Conservation (phyloP, 1,284 basidiomycete genomes). For the Apiotrichum laibachii region DNA sequence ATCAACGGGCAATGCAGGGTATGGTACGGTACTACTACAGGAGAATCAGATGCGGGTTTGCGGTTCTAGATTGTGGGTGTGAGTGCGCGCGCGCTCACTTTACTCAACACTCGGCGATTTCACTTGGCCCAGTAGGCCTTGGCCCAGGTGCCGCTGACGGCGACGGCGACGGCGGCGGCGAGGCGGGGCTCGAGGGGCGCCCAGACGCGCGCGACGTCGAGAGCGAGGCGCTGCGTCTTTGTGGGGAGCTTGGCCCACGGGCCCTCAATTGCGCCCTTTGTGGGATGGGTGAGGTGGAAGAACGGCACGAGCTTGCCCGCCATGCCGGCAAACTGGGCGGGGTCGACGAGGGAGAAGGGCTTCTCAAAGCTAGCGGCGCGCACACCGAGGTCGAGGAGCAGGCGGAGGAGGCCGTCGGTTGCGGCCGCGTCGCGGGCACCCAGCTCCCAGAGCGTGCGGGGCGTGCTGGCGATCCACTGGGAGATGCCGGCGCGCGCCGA, state of each 20-base stretch:
- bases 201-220: constrained; percentile 55
- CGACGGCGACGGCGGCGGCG: constrained; percentile 10
- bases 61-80: too few species aligned
- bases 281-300: constrained; percentile 69
- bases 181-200: constrained; percentile 24
- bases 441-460: constrained; percentile 78
- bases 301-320: constrained; percentile 63
- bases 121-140: constrained; percentile 12
- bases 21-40: constrained; percentile 1
- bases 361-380: constrained; percentile 19
- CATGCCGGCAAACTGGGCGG: constrained; percentile 51
- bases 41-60: not conserved
- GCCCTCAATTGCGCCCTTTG: constrained; percentile 65
- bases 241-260: constrained; percentile 67
- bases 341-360: constrained; percentile 53
- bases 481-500: constrained; percentile 22
- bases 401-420: constrained; percentile 58
- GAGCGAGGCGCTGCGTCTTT: constrained; percentile 51
- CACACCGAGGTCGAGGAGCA: constrained; percentile 31
- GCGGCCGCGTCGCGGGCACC: constrained; percentile 59
- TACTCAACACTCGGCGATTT: not conserved
- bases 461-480: constrained; percentile 61
- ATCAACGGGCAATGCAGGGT: constrained; percentile 11
- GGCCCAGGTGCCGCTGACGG: constrained; percentile 15
- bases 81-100: not conserved